Conservation (phyloP, 176 grass and related monocot species). For the Urochloa ruziziensis region DNA sequence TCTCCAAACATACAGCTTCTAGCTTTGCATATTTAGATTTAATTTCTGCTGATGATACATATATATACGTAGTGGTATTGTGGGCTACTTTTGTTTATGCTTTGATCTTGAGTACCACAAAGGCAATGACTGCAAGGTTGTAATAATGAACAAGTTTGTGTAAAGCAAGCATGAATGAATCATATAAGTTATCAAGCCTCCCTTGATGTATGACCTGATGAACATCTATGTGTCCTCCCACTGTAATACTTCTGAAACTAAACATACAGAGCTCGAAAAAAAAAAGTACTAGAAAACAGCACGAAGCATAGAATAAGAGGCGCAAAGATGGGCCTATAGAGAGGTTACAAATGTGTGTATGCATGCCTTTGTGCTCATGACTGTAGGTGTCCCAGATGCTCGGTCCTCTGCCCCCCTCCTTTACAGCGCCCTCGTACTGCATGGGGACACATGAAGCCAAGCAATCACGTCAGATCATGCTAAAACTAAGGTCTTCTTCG, state of each 20-base stretch:
- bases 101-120: too few species aligned
- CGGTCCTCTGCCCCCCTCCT: constrained; percentile 41
- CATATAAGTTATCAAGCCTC: neutral
- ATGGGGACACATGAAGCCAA: neutral
- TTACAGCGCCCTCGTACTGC: constrained; percentile 52
- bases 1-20: neutral
- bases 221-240: too few species aligned
- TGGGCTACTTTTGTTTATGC: neutral
- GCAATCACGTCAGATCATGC: neutral
- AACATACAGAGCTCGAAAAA: too few species aligned
- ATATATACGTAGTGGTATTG: neutral
- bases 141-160: too few species aligned
- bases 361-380: constrained; percentile 29
- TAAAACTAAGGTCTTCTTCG: too few species aligned
- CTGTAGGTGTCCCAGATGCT: constrained; percentile 48
- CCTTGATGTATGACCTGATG: too few species aligned
- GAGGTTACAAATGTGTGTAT: neutral
- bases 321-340: neutral
- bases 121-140: too few species aligned
- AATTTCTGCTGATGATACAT: neutral
- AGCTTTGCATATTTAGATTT: too few species aligned
- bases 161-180: too few species aligned
- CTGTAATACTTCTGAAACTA: too few species aligned
- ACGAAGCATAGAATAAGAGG: neutral
- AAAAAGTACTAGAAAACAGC: too few species aligned